Base-by-base conservation (phyloP, 805 yeast genomes). In the Wickerhamiella slavikovae region DNA sequence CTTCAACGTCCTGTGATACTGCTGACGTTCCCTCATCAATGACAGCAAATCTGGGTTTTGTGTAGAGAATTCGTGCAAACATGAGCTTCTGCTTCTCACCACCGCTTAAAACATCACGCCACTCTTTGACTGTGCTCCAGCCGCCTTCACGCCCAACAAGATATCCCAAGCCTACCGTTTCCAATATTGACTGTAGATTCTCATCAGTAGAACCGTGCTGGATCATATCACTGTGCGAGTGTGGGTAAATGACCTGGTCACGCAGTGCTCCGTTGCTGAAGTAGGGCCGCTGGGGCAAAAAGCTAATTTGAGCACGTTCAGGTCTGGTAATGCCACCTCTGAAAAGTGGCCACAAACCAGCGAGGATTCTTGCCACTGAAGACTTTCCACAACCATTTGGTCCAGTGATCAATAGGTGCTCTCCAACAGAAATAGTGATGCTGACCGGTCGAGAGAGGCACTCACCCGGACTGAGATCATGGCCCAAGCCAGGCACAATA, bases 1-100 rank as follows among this genome's bases (percentile, higher is more conserved):
- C 94, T 49, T 82, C 95, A 50, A 76, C 78, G 50, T 82, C 95
- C 27, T 73, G 73, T 30, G 80, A 68, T 9, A 82, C 82, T 1
- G 95, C 94, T 47, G 80, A 78, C 3, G 95, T 82, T n/a, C 91
- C 77, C 52, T 82, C 95, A 52, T 82, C 95, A 36, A 82, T 61
- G 2, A 82, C 68, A 3, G 82, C 80, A 49, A 78, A 78, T 47
- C 66, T 64, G 28, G 93, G 93, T 31, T 66, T 65, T 47, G 75
- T 78, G 55, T 73, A 79, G 40, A 82, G 31, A 2, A 82, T 66
- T 41, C 94, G 62, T 0, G 95, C 93, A 56, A 82, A 76, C 49
- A 79, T 69, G 49, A 82, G 64, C 46, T 93, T 68, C 57, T 82
- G 95, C 52, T 79, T 73, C 49, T 82, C 95, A 33, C 95, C 95